These are phyloP conservation scores for Trichophyton verrucosum DNA, from an alignment of 2,329 filamentous ascomycete species.

Conservation along the genomic window DNA sequence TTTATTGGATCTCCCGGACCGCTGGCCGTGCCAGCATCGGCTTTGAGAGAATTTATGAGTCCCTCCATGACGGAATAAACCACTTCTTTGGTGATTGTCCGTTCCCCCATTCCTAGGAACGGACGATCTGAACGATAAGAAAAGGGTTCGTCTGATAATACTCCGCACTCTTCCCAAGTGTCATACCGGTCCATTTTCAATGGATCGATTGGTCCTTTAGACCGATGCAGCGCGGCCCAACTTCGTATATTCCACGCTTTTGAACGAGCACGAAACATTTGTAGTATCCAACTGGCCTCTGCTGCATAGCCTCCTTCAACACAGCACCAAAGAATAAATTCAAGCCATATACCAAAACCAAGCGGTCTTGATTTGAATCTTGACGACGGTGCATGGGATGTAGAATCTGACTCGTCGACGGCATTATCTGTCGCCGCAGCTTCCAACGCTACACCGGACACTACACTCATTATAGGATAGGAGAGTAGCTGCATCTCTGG, in stretches of 20 bases:
- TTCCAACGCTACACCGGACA: slow-evolving; percentile 37
- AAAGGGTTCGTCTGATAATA: slow-evolving; percentile 8
- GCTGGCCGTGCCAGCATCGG: slow-evolving; percentile 23
- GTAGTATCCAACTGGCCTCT: slow-evolving; percentile 31
- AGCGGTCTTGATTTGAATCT: slow-evolving; percentile 26
- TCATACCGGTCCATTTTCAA: slow-evolving; percentile 27
- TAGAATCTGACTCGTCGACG: slow-evolving; percentile 18
- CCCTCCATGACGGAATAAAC: slow-evolving; percentile 44
- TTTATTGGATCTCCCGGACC: slow-evolving; percentile 20
- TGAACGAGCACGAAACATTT: slow-evolving; percentile 21
- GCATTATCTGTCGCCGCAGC: slow-evolving; percentile 29
- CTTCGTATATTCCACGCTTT: slow-evolving; percentile 31
- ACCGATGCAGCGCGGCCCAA: slow-evolving; percentile 25
- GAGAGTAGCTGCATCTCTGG: slow-evolving; percentile 35
- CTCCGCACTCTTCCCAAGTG: slow-evolving; percentile 25
- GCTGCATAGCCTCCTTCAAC: slow-evolving; percentile 34
- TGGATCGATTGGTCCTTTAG: slow-evolving; percentile 19
- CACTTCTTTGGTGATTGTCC: slow-evolving; percentile 47
- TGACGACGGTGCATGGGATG: slow-evolving; percentile 24
- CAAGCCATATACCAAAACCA: slow-evolving; percentile 38
- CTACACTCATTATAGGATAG: slow-evolving; percentile 34
- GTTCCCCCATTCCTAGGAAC: slow-evolving; percentile 30
- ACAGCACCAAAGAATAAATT: slow-evolving; percentile 40
- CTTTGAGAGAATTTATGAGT: slow-evolving; percentile 34
- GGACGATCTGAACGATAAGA: slow-evolving; percentile 15